Evolutionary conservation across 176 grass and related monocot genomes (phyloP), one percentile per base, ranked within the genome.

Genomic region (Rhynchospora pubera): DNA sequence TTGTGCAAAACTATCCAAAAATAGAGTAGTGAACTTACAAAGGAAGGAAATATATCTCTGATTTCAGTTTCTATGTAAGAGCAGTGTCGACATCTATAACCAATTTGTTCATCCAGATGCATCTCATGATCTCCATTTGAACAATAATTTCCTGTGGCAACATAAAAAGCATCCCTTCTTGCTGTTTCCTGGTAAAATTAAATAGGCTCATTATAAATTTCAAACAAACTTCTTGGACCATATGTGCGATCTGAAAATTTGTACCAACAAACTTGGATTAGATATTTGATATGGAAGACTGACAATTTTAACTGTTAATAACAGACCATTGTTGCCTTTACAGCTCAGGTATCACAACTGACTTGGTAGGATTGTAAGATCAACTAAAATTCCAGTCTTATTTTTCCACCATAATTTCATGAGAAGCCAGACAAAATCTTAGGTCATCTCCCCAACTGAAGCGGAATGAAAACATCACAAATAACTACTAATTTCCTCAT

Each of bases 61-160:
- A 81, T 81, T 62, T 81, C 79, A 4, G 79, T 81, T 46, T 81
- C 56, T 11, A 81, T 42, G 48, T 81, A 81, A 12, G 57, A 81
- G 43, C 79, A 81, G 32, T 23, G 4, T n/a, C 32, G 3, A 21
- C 79, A 81, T 46, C 15, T 48, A 30, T 14, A 63, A 51, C 79
- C 79, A 15, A 81, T 62, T 64, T 81, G 59, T 50, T 81, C 79
- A 46, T 81, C 58, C 26, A 81, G 61, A 81, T 81, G n/a, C 57
- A 81, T 81, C 14, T 81, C 79, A 4, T 81, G 79, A 30, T 46
- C 15, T 46, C 59, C 79, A 64, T 81, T 26, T 62, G 5, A 13
- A 63, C 79, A 81, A n/a, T 81, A 81, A 47, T 64, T 62, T 6
- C 59, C 59, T 14, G 57, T 45, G 6, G 32, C 42, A 15, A 62